phyloP scores from a whole-genome alignment of 352 stramenopile genomes.

The Globisporangium canariense region DNA sequence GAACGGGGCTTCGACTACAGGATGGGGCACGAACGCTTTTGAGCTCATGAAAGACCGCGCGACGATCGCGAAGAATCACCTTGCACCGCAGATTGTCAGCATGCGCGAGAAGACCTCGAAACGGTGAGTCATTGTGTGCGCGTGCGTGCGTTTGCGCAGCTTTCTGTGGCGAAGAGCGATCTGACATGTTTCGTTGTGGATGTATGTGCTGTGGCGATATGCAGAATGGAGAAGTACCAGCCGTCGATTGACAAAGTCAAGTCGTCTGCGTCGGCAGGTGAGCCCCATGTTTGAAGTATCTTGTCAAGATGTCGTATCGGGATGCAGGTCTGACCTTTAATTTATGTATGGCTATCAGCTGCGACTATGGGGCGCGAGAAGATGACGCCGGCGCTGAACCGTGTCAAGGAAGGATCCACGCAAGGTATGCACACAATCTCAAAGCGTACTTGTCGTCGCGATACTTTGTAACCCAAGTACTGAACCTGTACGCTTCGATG shows the following conservation, averaged over 20 bases:
- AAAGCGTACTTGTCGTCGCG: background rate
- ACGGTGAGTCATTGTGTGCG: slow-evolving; percentile 17
- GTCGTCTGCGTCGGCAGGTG: slow-evolving; percentile 65
- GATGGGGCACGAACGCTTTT: slow-evolving; percentile 32
- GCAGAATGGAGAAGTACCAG: slow-evolving; percentile 67
- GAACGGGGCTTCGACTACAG: background rate
- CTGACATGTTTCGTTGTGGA: slow-evolving; percentile 1
- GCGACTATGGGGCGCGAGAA: slow-evolving; percentile 39
- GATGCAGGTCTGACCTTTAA: background rate
- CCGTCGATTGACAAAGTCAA: slow-evolving; percentile 72
- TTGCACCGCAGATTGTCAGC: slow-evolving; percentile 43
- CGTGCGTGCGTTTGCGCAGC: background rate
- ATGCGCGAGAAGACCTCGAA: slow-evolving; percentile 60
- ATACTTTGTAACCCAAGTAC: background rate
- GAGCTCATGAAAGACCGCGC: slow-evolving; percentile 52
- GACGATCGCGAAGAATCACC: slow-evolving; percentile 48
- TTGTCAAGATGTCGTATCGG: background rate
- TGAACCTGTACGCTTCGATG: background rate
- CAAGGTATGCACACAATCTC: slow-evolving; percentile 26
- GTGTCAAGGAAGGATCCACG: slow-evolving; percentile 69
- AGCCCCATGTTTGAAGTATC: background rate
- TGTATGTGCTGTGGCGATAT: background rate
- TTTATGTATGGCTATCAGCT: slow-evolving; percentile 18
- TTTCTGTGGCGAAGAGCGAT: background rate
- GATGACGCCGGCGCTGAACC: slow-evolving; percentile 49